These are phyloP conservation scores for Carallia pectinifolia DNA, from an alignment of 345 rosid species.

Conservation along the genomic window DNA sequence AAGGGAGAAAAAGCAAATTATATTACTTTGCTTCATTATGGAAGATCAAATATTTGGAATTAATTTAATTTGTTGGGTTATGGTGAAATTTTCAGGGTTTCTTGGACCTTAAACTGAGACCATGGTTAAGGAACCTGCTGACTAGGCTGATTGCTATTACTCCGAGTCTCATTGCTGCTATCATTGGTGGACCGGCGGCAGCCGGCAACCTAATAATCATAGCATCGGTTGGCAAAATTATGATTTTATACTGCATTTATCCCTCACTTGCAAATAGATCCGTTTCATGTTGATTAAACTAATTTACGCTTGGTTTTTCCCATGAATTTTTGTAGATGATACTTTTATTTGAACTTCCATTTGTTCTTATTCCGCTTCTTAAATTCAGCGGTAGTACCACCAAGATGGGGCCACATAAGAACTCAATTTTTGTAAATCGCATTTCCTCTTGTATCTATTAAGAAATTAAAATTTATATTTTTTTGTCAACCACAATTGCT, in stretches of 20 bases:
- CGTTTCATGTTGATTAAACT: not conserved
- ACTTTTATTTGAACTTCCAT: constrained; percentile 72
- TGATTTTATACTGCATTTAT: not conserved
- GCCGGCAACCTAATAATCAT: constrained; percentile 61
- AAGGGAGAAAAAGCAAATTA: too few relatives aligned
- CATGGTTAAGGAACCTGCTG: constrained; percentile 57
- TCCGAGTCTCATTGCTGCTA: constrained; percentile 60
- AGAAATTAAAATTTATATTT: not conserved
- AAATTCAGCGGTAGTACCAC: constrained; percentile 64
- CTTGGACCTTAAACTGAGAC: constrained; percentile 55
- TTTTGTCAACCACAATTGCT: too few relatives aligned
- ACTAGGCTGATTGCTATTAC: constrained; percentile 58
- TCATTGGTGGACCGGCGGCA: constrained; percentile 56
- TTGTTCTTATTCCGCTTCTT: constrained; percentile 67
- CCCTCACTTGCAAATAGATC: not conserved
- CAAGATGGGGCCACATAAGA: constrained; percentile 73
- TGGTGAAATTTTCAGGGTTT: constrained; percentile 44
- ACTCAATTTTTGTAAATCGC: constrained; percentile 46
- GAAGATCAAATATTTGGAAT: not conserved
- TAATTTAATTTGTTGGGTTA: not conserved
- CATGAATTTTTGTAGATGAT: constrained; percentile 46
- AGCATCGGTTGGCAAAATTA: constrained; percentile 45
- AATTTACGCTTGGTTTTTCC: not conserved
- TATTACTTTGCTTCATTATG: too few relatives aligned
- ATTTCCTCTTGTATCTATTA: too few relatives aligned